Percentiles rank a stretch among this genome's conserved stretches.
These are phyloP conservation scores for Polyporus tsugae DNA, from an alignment of 1,284 basidiomycete genomes.

Conservation along the genomic window DNA sequence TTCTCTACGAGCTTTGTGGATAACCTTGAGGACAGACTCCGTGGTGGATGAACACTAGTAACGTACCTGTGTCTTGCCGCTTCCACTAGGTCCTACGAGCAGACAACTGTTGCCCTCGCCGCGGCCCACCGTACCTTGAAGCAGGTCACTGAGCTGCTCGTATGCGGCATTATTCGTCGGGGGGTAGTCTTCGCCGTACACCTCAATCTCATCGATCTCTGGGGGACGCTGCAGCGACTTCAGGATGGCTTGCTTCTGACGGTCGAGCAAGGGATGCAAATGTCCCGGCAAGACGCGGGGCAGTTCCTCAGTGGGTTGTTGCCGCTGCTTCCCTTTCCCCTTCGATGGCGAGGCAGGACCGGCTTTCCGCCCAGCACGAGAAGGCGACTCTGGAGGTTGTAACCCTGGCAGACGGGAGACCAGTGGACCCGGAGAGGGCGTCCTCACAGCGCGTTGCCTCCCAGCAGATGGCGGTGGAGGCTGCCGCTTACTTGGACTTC, in stretches of 20 bases:
- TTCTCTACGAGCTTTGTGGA: constrained; percentile 62
- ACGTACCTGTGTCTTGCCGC: constrained; percentile 84
- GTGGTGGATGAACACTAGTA: constrained; percentile 8
- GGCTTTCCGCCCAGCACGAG: constrained; percentile 30
- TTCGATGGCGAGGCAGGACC: constrained; percentile 38
- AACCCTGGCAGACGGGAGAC: neutral
- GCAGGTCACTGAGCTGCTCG: constrained; percentile 65
- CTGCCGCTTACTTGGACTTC: constrained; percentile 18
- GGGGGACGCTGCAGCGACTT: constrained; percentile 49
- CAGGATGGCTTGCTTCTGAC: constrained; percentile 69
- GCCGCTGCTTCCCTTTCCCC: constrained; percentile 33
- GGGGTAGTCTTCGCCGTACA: constrained; percentile 41
- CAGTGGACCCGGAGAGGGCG: constrained; percentile 9
- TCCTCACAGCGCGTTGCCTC: neutral
- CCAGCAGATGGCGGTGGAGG: constrained; percentile 5
- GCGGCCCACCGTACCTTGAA: constrained; percentile 76
- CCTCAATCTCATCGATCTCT: constrained; percentile 36
- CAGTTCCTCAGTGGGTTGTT: constrained; percentile 32
- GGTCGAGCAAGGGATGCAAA: constrained; percentile 52
- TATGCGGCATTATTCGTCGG: constrained; percentile 59
- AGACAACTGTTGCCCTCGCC: constrained; percentile 93
- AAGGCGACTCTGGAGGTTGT: constrained; percentile 10
- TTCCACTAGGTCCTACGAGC: constrained; percentile 82
- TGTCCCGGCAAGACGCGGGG: constrained; percentile 46
- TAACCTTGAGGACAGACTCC: constrained; percentile 9